Conservation (phyloP, 108 stramenopile species). For the Parietichytrium sp. region DNA sequence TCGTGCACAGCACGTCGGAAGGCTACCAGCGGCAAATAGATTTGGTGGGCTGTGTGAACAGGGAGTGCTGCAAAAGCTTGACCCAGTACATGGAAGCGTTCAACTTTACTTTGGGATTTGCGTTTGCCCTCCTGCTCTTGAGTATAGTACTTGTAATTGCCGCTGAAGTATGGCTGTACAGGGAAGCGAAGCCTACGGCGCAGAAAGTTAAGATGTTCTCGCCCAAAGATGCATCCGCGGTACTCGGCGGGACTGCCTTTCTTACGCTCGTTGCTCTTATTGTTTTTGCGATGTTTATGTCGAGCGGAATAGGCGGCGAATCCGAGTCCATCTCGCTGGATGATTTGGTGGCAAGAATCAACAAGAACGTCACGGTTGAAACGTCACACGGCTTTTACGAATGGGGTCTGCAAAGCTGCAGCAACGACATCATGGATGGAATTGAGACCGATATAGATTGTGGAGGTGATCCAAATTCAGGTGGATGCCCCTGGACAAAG, state of each 20-base stretch:
- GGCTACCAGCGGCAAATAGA: not conserved
- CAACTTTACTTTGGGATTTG: not conserved
- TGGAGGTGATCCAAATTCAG: not conserved
- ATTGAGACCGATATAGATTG: constrained; percentile 17
- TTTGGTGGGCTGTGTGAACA: not conserved
- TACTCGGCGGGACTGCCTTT: not conserved
- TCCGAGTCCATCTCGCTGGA: not conserved
- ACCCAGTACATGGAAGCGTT: not conserved
- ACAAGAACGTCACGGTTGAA: not conserved
- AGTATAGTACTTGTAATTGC: not conserved
- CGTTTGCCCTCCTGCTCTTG: not conserved
- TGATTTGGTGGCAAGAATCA: not conserved
- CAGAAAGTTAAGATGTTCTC: not conserved
- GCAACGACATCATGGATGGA: not conserved
- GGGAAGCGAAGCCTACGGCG: not conserved
- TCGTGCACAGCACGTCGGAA: no score
- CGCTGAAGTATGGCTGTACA: not conserved
- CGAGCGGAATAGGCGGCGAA: not conserved
- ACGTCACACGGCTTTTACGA: not conserved
- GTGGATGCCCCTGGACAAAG: not conserved
- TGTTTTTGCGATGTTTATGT: not conserved
- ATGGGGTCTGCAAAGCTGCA: not conserved
- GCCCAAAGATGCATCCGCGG: not conserved
- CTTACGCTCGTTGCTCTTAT: not conserved
- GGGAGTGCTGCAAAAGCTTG: not conserved